Evolutionary conservation across 1,284 basidiomycete genomes (phyloP).

Genomic region (Malassezia sp.): DNA sequence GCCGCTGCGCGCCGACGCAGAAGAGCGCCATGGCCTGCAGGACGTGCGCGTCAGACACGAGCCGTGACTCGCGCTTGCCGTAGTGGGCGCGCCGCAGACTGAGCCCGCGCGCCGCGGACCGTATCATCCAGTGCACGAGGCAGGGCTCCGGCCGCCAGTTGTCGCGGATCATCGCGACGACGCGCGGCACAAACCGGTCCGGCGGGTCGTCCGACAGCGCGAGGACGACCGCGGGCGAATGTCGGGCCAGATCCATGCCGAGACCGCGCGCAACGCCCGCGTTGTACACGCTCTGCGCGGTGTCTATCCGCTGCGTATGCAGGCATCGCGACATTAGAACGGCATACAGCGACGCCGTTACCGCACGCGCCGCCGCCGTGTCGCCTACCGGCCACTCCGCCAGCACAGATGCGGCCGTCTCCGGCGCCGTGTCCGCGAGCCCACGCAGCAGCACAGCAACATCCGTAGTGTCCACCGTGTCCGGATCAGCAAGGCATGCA

Average conservation of each 20-base stretch:
- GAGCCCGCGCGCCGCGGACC: constrained; percentile 5
- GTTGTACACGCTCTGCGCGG: not conserved
- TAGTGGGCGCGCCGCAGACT: not conserved
- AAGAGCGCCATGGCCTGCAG: not conserved
- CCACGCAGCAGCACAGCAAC: constrained; percentile 14
- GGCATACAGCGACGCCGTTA: constrained; percentile 9
- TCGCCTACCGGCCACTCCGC: no score
- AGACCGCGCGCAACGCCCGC: not conserved
- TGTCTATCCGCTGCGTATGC: not conserved
- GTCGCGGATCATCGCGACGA: constrained; percentile 3
- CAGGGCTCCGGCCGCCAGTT: constrained; percentile 3
- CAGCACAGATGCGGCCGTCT: constrained; percentile 1
- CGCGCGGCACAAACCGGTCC: not conserved
- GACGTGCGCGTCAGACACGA: not conserved
- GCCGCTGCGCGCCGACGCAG: not conserved
- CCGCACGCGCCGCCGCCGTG: no score
- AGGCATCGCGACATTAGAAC: constrained; percentile 8
- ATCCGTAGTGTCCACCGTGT: constrained; percentile 2
- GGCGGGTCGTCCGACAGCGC: not conserved
- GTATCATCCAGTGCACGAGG: constrained; percentile 9
- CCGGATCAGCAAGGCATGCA: not conserved
- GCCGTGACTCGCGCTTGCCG: not conserved
- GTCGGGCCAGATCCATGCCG: not conserved
- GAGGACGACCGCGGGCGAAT: not conserved
- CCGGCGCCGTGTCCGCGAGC: not conserved